phyloP scores from a whole-genome alignment of 2,329 filamentous ascomycete species.

The Fusarium coicis region DNA sequence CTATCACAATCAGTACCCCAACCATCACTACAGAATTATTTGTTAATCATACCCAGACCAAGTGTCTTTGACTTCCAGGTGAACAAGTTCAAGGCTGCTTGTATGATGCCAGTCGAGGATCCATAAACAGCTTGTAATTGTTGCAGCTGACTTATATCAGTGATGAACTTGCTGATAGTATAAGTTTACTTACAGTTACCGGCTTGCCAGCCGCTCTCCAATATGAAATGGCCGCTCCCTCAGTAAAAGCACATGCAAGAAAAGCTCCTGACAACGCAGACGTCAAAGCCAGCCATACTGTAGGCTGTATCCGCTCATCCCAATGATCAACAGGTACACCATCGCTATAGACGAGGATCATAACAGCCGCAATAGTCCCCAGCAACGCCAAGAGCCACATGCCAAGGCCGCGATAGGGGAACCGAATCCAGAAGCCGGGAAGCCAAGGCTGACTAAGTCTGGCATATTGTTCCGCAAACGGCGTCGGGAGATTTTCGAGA shows the following conservation, averaged over 20 bases:
- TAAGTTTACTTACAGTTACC: conserved; percentile 15
- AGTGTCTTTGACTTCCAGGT: conserved; percentile 29
- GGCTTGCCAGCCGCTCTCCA: conserved; percentile 33
- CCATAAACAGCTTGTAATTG: conserved; percentile 32
- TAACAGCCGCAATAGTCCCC: conserved; percentile 20
- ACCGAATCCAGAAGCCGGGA: conserved; percentile 33
- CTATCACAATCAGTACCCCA: neutral
- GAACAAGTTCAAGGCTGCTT: conserved; percentile 25
- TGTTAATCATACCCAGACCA: conserved; percentile 16
- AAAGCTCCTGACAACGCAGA: conserved; percentile 34
- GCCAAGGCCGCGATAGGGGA: conserved; percentile 28
- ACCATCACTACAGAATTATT: rapidly evolving
- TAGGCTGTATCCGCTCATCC: conserved; percentile 33
- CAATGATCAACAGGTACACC: conserved; percentile 31
- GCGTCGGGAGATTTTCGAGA: conserved; percentile 10
- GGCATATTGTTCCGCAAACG: conserved; percentile 1
- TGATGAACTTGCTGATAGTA: too few relatives aligned
- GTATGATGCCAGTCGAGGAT: conserved; percentile 31
- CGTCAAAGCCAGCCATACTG: conserved; percentile 35
- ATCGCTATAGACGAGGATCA: conserved; percentile 32
- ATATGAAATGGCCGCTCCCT: conserved; percentile 36
- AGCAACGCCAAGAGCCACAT: conserved; percentile 28
- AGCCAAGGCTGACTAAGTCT: conserved; percentile 36
- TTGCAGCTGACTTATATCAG: conserved; percentile 3
- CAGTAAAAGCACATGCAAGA: conserved; percentile 32